Evolutionary conservation across 164 flowering plant species (phyloP).

Genomic region (Vitis riparia): DNA sequence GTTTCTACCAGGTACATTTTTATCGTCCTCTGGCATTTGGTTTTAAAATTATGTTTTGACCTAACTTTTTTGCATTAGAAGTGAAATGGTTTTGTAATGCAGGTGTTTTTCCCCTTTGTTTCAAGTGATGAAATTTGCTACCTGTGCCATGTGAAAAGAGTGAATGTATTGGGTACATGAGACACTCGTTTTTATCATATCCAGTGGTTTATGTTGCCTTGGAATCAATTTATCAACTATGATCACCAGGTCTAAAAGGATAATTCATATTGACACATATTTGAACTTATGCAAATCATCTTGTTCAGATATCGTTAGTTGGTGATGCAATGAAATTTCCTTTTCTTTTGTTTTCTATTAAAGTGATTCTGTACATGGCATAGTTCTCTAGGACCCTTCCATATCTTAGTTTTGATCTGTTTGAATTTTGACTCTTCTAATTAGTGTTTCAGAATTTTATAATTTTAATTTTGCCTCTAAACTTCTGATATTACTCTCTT

Average conservation of each 20-base stretch:
- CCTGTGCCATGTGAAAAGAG: too few species aligned
- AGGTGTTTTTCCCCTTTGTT: background rate
- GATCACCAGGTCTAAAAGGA: too few species aligned
- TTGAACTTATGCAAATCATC: background rate
- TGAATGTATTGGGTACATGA: too few species aligned
- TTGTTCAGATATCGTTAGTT: background rate
- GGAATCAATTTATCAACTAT: too few species aligned
- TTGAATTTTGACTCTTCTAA: background rate
- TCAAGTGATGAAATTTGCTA: too few species aligned
- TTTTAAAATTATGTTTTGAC: too few species aligned
- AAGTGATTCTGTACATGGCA: background rate
- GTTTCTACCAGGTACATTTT: constrained; percentile 81
- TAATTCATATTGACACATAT: background rate
- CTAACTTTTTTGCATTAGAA: too few species aligned
- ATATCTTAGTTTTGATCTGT: background rate
- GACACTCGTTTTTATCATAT: too few species aligned
- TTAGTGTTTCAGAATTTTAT: background rate
- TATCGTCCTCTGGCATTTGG: background rate
- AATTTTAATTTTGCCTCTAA: background rate
- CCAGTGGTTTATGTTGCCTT: too few species aligned
- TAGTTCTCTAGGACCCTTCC: too few species aligned
- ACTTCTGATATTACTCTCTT: constrained; percentile 1
- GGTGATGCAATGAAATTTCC: background rate
- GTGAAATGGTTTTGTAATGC: too few species aligned
- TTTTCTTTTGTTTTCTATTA: background rate